Percentiles rank a stretch among this genome's conserved stretches.
These are phyloP conservation scores for Geotrichum histeridarum DNA, from an alignment of 1,139 yeast genomes.

Conservation along the genomic window DNA sequence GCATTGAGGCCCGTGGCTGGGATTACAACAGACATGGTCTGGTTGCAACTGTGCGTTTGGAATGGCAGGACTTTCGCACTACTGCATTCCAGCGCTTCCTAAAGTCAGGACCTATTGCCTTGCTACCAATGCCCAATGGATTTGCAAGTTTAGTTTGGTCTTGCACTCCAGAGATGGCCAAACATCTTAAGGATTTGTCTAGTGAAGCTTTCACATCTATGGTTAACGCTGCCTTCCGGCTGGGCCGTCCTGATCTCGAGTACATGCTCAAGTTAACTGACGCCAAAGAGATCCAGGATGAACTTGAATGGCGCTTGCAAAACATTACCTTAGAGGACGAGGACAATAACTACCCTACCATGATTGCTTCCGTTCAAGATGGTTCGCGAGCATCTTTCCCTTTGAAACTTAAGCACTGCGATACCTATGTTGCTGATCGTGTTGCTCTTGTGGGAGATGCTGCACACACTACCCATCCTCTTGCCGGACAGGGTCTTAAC, in stretches of 20 bases:
- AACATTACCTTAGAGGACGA: constrained; percentile 40
- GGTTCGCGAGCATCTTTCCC: constrained; percentile 85
- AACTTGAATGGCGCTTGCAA: constrained; percentile 66
- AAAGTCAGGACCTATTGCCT: constrained; percentile 89
- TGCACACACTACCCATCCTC: constrained; percentile 94
- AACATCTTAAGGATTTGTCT: constrained; percentile 52
- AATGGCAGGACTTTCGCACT: constrained; percentile 61
- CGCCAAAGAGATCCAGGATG: constrained; percentile 53
- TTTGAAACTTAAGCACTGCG: constrained; percentile 82
- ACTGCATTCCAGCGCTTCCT: constrained; percentile 93
- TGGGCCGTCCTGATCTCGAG: constrained; percentile 71
- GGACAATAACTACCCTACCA: constrained; percentile 59
- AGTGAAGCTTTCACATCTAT: constrained; percentile 62
- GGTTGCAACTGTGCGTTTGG: constrained; percentile 78
- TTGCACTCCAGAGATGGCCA: constrained; percentile 70
- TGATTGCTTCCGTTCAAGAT: constrained; percentile 52
- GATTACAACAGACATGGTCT: constrained; percentile 80
- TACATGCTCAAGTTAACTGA: constrained; percentile 54
- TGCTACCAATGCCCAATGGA: constrained; percentile 80
- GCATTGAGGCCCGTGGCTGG: constrained; percentile 89
- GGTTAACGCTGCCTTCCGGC: constrained; percentile 79
- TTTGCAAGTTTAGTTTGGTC: constrained; percentile 93
- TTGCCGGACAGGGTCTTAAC: constrained; percentile 96
- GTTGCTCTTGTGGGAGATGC: constrained; percentile 96
- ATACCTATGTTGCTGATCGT: constrained; percentile 75